Percentiles rank a stretch among this genome's conserved stretches.
These are phyloP conservation scores for Chaetomiaceae sp. DNA, from an alignment of 2,329 filamentous ascomycete species.

Conservation along the genomic window DNA sequence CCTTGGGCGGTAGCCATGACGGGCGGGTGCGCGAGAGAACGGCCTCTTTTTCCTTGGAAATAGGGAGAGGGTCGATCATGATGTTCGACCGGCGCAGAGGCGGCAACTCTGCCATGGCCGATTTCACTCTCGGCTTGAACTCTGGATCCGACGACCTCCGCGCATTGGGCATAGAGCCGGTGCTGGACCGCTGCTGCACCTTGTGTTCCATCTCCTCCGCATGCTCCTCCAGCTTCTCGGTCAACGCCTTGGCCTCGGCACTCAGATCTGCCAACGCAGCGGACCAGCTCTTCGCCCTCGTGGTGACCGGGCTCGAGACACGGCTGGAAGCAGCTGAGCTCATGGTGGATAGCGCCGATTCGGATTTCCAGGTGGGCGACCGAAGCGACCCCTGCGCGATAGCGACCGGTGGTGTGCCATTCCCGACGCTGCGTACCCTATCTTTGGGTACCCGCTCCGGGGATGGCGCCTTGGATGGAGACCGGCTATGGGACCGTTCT, in stretches of 20 bases:
- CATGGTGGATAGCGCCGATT: constrained; percentile 35
- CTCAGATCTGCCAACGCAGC: constrained; percentile 64
- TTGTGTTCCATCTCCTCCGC: constrained; percentile 58
- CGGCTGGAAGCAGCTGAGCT: constrained; percentile 31
- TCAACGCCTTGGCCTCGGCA: constrained; percentile 68
- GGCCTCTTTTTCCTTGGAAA: constrained; percentile 83
- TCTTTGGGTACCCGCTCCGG: constrained; percentile 50
- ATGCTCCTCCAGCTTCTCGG: constrained; percentile 76
- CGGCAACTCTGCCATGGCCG: constrained; percentile 65
- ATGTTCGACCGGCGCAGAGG: constrained; percentile 69
- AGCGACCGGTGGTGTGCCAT: constrained; percentile 58
- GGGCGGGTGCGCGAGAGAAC: constrained; percentile 75
- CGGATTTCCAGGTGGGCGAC: constrained; percentile 53
- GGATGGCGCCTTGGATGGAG: constrained; percentile 50
- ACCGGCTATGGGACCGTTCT: constrained; percentile 51
- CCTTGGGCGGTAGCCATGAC: constrained; percentile 81
- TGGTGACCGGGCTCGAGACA: constrained; percentile 42
- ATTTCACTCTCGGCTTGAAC: constrained; percentile 54
- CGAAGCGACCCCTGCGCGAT: constrained; percentile 56
- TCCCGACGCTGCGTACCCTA: constrained; percentile 54
- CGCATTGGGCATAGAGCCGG: constrained; percentile 34
- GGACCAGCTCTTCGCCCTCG: constrained; percentile 70
- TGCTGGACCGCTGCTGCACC: constrained; percentile 33
- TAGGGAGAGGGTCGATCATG: constrained; percentile 78
- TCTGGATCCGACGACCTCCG: constrained; percentile 38